These are phyloP conservation scores for Leccinum angustisporum DNA, from an alignment of 1,284 basidiomycete genomes.

Conservation along the genomic window DNA sequence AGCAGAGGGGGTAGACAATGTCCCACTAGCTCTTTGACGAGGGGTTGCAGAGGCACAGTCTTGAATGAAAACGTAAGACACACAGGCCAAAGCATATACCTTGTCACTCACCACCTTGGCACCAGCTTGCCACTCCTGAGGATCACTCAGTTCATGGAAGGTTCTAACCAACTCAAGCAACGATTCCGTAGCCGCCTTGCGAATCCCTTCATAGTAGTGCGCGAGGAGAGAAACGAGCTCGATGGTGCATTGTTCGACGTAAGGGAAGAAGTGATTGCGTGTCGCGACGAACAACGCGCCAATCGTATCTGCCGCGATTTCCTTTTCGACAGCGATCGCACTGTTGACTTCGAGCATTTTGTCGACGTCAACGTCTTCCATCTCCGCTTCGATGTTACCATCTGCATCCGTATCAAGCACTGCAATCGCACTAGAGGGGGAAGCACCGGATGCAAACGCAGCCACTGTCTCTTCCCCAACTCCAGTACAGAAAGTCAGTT, in stretches of 20 bases:
- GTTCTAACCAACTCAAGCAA: slow-evolving; percentile 90
- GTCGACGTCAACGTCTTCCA: slow-evolving; percentile 85
- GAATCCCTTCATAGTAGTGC: slow-evolving; percentile 98
- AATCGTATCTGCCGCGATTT: slow-evolving; percentile 97
- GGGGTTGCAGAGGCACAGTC: slow-evolving; percentile 60
- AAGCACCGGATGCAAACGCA: slow-evolving; percentile 72
- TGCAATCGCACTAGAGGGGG: slow-evolving; percentile 66
- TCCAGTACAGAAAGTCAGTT: slow-evolving; percentile 20
- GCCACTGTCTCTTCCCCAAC: slow-evolving; percentile 52
- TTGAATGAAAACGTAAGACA: slow-evolving; percentile 14
- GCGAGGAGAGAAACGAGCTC: slow-evolving; percentile 82
- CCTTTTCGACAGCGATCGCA: slow-evolving; percentile 98
- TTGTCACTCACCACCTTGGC: slow-evolving; percentile 51
- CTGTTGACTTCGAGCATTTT: slow-evolving; percentile 91
- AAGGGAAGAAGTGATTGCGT: slow-evolving; percentile 86
- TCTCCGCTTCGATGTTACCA: slow-evolving; percentile 65
- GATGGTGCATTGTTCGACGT: slow-evolving; percentile 75
- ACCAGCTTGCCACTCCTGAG: slow-evolving; percentile 83
- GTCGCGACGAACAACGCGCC: slow-evolving; percentile 89
- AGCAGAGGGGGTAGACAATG: slow-evolving; percentile 78
- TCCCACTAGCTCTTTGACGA: slow-evolving; percentile 82
- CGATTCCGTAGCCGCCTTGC: slow-evolving; percentile 90
- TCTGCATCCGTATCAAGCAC: slow-evolving; percentile 55
- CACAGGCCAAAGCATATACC: background rate
- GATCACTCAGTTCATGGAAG: slow-evolving; percentile 87